phyloP scores from a whole-genome alignment of 805 yeast genomes.

The Candida michaelii region DNA sequence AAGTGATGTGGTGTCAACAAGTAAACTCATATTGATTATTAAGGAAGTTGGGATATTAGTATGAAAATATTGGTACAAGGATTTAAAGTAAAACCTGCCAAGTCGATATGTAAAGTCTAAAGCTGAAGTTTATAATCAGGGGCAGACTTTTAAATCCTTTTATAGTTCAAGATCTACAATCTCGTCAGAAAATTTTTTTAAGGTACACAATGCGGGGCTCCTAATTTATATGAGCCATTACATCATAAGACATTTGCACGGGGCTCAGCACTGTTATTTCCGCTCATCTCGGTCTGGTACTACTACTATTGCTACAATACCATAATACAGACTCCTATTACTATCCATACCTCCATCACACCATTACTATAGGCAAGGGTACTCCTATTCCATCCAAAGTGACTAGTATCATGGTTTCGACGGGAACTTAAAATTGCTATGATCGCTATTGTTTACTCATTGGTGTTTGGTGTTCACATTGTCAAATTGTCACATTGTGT shows the following conservation, averaged over 20 bases:
- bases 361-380: too few relatives aligned
- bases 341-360: too few relatives aligned
- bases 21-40: conserved; percentile 1
- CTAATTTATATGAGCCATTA: conserved; percentile 1
- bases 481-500: neutral
- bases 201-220: conserved; percentile 4
- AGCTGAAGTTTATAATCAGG: neutral
- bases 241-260: conserved; percentile 2
- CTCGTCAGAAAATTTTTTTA: conserved; percentile 5
- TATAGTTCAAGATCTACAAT: conserved; percentile 3
- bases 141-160: neutral
- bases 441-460: conserved; percentile 2
- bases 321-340: too few relatives aligned
- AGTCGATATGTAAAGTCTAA: neutral
- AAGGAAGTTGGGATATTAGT: too few relatives aligned
- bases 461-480: conserved; percentile 1
- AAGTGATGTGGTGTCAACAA: conserved; percentile 9
- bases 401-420: too few relatives aligned
- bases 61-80: too few relatives aligned
- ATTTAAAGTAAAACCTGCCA: too few relatives aligned
- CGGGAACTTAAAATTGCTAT: neutral
- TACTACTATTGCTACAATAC: too few relatives aligned
- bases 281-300: too few relatives aligned
- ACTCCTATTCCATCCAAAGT: too few relatives aligned
- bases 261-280: neutral